phyloP scores from a whole-genome alignment of 306 rosid species.

The Styphnolobium japonicum region DNA sequence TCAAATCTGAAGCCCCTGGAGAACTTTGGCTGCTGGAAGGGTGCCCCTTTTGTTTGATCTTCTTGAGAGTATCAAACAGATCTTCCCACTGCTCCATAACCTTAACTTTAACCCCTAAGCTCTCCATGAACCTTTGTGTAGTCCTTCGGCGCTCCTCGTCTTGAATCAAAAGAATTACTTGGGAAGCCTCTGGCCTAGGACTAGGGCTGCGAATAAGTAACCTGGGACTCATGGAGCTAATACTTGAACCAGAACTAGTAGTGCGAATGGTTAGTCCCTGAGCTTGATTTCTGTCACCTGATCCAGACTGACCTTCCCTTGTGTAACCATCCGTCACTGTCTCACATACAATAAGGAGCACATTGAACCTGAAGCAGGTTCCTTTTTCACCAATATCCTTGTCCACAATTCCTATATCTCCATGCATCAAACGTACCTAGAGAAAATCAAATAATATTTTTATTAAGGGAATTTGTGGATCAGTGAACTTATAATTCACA shows the following conservation, averaged over 20 bases:
- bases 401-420: conserved; percentile 62
- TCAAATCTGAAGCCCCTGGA: conserved; percentile 19
- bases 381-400: conserved; percentile 61
- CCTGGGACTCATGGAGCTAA: conserved; percentile 30
- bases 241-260: conserved; percentile 29
- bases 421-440: conserved; percentile 77
- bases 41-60: conserved; percentile 22
- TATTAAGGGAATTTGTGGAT: neutral
- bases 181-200: conserved; percentile 37
- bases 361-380: conserved; percentile 70
- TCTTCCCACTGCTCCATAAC: conserved; percentile 24
- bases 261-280: neutral
- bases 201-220: conserved; percentile 24
- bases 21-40: conserved; percentile 19
- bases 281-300: conserved; percentile 11
- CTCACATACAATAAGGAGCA: conserved; percentile 34
- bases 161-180: conserved; percentile 24
- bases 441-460: neutral
- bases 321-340: neutral
- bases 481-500: neutral
- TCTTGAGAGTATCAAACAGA: conserved; percentile 20
- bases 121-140: conserved; percentile 32
- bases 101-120: conserved; percentile 31
- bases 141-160: conserved; percentile 20
- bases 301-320: conserved; percentile 23